Percentiles rank a stretch among this genome's conserved stretches.
phyloP scores from a whole-genome alignment of 108 stramenopile species.

The Cyclotella atomus region DNA sequence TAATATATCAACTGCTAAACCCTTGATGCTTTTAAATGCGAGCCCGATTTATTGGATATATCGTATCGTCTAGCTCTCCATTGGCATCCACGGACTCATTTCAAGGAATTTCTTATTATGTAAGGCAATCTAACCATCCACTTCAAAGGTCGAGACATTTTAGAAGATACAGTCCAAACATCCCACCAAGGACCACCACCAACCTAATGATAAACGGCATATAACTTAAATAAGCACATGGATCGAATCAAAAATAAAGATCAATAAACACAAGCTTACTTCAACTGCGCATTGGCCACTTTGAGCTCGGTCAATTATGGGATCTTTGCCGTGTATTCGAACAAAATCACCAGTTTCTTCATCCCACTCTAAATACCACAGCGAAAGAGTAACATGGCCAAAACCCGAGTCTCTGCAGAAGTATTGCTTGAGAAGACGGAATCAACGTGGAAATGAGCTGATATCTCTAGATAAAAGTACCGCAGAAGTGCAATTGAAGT shows the following conservation, averaged over 20 bases:
- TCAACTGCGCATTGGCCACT: constrained; percentile 77
- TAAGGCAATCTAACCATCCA: constrained; percentile 27
- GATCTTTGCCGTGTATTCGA: constrained; percentile 34
- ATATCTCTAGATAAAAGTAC: too few species aligned
- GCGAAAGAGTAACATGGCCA: constrained; percentile 59
- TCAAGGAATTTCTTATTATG: constrained; percentile 1
- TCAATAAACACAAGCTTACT: too few species aligned
- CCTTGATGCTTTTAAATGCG: too few species aligned
- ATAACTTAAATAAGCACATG: too few species aligned
- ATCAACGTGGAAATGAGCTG: too few species aligned
- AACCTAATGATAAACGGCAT: too few species aligned
- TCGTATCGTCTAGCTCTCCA: too few species aligned
- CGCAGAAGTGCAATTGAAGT: too few species aligned
- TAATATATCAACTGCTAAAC: too few species aligned
- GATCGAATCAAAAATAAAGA: too few species aligned
- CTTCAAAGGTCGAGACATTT: constrained; percentile 24
- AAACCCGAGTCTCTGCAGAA: constrained; percentile 84
- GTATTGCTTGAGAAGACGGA: too few species aligned
- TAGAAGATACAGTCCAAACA: constrained; percentile 26
- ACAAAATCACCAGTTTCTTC: constrained; percentile 53
- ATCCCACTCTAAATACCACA: constrained; percentile 80
- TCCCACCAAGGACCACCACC: constrained; percentile 40
- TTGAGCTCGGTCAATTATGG: constrained; percentile 56
- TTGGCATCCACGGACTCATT: neutral
- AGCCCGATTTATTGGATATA: too few species aligned